phyloP scores from a whole-genome alignment of 2,329 filamentous ascomycete species.

The Curvularia verruculosa region DNA sequence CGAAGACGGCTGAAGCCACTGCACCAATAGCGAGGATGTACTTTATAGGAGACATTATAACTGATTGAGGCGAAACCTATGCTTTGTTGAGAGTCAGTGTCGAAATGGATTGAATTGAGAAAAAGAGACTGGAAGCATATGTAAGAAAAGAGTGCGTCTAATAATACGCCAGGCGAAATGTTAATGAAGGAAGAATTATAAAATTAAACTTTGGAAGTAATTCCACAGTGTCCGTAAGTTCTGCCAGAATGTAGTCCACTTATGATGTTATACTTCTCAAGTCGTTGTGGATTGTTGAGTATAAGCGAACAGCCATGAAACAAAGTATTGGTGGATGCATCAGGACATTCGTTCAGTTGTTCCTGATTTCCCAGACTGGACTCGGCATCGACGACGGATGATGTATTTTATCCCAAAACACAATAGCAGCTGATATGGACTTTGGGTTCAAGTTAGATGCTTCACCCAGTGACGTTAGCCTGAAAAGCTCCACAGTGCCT shows the following conservation, averaged over 20 bases:
- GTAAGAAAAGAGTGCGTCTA: not conserved
- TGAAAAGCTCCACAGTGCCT: constrained; percentile 2
- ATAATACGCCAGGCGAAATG: too few relatives aligned
- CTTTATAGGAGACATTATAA: not conserved
- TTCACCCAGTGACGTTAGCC: not conserved
- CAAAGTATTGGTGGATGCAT: not conserved
- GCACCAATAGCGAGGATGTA: not conserved
- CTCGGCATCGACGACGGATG: not conserved
- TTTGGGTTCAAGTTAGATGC: not conserved
- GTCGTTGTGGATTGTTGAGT: not conserved
- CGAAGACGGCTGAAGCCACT: not conserved
- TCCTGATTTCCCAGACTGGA: not conserved
- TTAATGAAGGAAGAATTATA: not conserved
- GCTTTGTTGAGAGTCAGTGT: not conserved
- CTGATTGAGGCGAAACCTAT: not conserved
- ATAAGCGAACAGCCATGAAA: not conserved
- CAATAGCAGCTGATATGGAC: not conserved
- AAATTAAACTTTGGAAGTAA: not conserved
- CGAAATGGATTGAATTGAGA: not conserved
- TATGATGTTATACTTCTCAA: not conserved
- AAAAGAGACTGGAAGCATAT: not conserved
- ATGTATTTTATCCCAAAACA: not conserved
- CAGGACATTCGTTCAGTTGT: not conserved
- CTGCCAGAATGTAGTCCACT: not conserved
- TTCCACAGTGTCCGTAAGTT: not conserved